Percentiles rank a stretch among this genome's conserved stretches.
phyloP scores from a whole-genome alignment of 192 early-diverging fungal species.

The Umbelopsis ramanniana region DNA sequence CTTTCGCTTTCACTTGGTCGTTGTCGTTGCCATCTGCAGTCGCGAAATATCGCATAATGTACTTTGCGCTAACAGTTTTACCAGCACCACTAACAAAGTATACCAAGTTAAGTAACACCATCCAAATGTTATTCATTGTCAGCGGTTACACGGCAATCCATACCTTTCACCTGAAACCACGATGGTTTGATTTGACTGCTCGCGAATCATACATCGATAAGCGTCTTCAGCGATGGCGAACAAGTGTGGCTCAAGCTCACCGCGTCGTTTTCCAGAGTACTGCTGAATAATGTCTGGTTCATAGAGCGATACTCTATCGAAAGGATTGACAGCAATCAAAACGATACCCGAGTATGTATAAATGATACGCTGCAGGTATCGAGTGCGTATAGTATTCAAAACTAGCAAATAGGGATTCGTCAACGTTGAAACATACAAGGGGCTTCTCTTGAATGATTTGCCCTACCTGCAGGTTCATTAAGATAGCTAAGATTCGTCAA shows the following conservation, averaged over 20 bases:
- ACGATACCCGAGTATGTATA: slow-evolving; percentile 99
- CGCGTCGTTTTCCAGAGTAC: slow-evolving; percentile 91
- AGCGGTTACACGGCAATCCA: slow-evolving; percentile 2
- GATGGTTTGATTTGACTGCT: slow-evolving; percentile 96
- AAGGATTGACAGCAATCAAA: slow-evolving; percentile 97
- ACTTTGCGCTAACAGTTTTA: slow-evolving; percentile 97
- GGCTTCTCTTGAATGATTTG: background rate
- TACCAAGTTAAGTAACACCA: background rate
- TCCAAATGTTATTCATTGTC: background rate
- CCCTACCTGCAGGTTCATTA: slow-evolving; percentile 82
- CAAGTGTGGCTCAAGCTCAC: slow-evolving; percentile 96
- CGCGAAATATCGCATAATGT: slow-evolving; percentile 98
- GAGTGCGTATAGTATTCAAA: slow-evolving; percentile 88
- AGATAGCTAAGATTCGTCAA: slow-evolving; percentile 91
- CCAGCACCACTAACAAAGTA: slow-evolving; percentile 79
- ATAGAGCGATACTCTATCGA: slow-evolving; percentile 85
- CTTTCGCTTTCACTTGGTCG: slow-evolving; percentile 40
- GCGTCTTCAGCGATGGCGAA: slow-evolving; percentile 99
- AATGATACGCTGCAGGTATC: slow-evolving; percentile 92
- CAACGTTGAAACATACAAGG: background rate
- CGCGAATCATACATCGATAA: slow-evolving; percentile 93
- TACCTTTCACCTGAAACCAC: slow-evolving; percentile 95
- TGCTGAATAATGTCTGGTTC: slow-evolving; percentile 89
- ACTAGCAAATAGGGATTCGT: slow-evolving; percentile 52
- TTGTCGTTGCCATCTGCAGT: slow-evolving; percentile 73